Base-by-base conservation (phyloP, 139 green algal genomes). In the Coelastrella sp. region DNA sequence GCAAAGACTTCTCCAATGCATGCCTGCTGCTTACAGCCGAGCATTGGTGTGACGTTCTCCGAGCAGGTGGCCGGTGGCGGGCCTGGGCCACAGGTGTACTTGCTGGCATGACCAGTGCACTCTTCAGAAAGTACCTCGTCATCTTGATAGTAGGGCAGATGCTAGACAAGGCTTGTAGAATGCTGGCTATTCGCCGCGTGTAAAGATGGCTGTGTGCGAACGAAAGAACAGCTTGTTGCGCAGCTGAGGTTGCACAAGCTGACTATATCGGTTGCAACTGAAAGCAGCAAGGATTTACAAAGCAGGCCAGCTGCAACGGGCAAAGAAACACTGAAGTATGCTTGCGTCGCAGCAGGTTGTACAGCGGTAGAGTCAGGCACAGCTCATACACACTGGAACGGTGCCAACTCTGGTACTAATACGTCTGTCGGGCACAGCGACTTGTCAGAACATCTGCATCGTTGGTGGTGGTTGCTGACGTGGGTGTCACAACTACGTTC, bases 1-100 rank as follows among this genome's bases (percentile, higher is more conserved):
- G 68, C 68, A 76, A 76, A 14, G 68, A 76, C 68, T 32, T 76
- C 68, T 76, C 68, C 68, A 76, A 76, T n/a, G 68, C 68, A 32
- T 76, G 68, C 17, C 68, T 76, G 68, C 68, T 76, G 17, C 68
- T 76, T 14, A 76, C 14, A 8, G 68, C 68, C n/a, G 7, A 76
- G 17, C 68, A 76, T 76, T 17, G 16, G 14, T 76, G 68, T 76
- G 68, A 22, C 68, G 68, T 17, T 32, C 68, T 22, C 14, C 68
- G 68, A 8, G 17, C 5, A 23, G 68, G 17, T 76, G 68, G 14
- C 14, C n/a, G 68, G 14, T 76, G n/a, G 68, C 68, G 68, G 22
- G 17, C 14, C 68, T 32, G 68, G 7, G 68, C 68, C 16, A 71
- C 64, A 20, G 64, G 64, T 14, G 16, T 11, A n/a, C 14, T 23